Evolutionary conservation across 352 stramenopile species (phyloP).

Genomic region (Phytophthora vignae): DNA sequence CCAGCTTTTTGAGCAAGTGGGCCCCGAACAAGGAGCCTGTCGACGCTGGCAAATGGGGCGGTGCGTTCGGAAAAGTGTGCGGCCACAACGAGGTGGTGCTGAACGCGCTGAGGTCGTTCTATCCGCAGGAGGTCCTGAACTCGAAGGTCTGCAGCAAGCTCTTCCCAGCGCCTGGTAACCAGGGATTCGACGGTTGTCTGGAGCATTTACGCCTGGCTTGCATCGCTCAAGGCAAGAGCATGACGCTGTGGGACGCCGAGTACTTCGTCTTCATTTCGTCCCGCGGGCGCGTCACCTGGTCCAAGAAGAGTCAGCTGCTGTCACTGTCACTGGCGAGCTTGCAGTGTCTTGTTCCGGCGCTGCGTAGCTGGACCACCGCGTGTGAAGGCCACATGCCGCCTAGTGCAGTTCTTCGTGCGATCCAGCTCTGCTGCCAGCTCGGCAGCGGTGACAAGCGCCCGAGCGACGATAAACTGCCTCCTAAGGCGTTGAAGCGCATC

Average conservation of each 20-base stretch:
- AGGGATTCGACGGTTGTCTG: conserved; percentile 90
- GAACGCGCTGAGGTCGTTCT: conserved; percentile 86
- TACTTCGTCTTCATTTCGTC: conserved; percentile 76
- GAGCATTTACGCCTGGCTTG: conserved; percentile 85
- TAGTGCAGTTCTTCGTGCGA: conserved; percentile 46
- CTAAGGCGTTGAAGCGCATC: conserved; percentile 62
- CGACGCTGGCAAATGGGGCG: conserved; percentile 82
- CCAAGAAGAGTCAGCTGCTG: conserved; percentile 78
- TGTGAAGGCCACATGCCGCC: conserved; percentile 43
- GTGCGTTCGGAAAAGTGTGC: conserved; percentile 85
- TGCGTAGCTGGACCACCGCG: conserved; percentile 64
- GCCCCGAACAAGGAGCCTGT: conserved; percentile 74
- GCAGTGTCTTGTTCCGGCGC: conserved; percentile 57
- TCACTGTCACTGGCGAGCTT: conserved; percentile 63
- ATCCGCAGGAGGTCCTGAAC: conserved; percentile 90
- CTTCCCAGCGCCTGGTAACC: conserved; percentile 86
- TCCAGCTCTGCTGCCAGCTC: conserved; percentile 67
- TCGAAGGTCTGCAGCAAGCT: conserved; percentile 84
- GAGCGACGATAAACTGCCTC: conserved; percentile 13
- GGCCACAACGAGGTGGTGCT: conserved; percentile 93
- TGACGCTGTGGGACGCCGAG: conserved; percentile 90
- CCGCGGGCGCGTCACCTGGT: conserved; percentile 52
- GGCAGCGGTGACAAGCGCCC: conserved; percentile 40
- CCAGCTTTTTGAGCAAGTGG: conserved; percentile 57
- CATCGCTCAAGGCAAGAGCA: conserved; percentile 38